Percentiles rank a stretch among this genome's conserved stretches.
Evolutionary conservation across 257 asterid species (phyloP).

Genomic region (Solanum etuberosum): DNA sequence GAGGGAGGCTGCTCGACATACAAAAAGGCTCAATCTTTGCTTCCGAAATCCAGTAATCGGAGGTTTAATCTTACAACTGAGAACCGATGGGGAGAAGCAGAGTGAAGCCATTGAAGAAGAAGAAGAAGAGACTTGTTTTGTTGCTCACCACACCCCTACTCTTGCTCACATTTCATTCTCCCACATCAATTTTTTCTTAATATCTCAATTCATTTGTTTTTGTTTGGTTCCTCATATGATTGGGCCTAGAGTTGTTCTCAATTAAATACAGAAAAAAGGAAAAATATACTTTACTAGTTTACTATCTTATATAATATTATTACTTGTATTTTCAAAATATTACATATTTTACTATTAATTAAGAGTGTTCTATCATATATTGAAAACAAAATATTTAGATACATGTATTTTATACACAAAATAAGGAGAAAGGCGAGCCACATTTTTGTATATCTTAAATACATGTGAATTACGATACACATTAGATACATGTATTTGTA

Average conservation of each 20-base stretch:
- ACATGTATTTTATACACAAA: too few relatives aligned
- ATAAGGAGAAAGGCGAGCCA: too few relatives aligned
- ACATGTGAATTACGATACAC: too few relatives aligned
- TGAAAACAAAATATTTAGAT: too few relatives aligned
- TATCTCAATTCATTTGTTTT: neutral
- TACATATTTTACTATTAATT: too few relatives aligned
- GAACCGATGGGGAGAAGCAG: neutral
- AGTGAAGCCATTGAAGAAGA: neutral
- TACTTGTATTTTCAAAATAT: too few relatives aligned
- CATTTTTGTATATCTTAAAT: too few relatives aligned
- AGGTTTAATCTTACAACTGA: neutral
- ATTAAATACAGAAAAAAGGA: too few relatives aligned
- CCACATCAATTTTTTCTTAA: neutral
- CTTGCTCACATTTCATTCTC: neutral
- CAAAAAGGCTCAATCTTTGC: neutral
- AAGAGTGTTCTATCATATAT: too few relatives aligned
- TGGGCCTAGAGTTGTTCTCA: neutral
- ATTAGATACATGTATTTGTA: too few relatives aligned
- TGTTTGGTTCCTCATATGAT: neutral
- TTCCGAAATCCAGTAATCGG: constrained; percentile 9
- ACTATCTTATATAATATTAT: too few relatives aligned
- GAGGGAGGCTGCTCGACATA: constrained; percentile 48
- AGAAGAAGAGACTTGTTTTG: neutral
- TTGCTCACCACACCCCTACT: neutral
- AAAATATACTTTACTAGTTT: too few relatives aligned